Evolutionary conservation across 345 rosid species (phyloP).

Genomic region (Cardamine resedifolia): DNA sequence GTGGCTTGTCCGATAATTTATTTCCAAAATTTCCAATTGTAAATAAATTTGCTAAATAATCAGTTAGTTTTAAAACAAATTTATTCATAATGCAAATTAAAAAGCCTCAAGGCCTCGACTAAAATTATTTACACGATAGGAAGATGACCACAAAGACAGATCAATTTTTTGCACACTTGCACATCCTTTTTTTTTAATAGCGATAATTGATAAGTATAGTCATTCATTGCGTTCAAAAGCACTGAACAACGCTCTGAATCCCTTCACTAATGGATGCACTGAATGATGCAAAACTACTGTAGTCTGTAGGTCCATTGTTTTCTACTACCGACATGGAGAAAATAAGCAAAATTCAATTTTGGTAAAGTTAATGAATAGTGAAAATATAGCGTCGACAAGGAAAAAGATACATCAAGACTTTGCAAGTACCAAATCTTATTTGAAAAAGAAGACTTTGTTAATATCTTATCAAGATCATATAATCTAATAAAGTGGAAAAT

Average conservation of each 20-base stretch:
- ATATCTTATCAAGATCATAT: not conserved
- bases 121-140: too few relatives aligned
- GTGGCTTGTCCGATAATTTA: too few relatives aligned
- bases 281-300: slow-evolving; percentile 15
- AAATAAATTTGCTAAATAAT: too few relatives aligned
- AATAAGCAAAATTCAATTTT: slow-evolving; percentile 4
- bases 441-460: not conserved
- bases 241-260: not conserved
- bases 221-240: too few relatives aligned
- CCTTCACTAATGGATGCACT: slow-evolving; percentile 11
- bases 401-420: not conserved
- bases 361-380: not conserved
- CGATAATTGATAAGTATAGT: not conserved
- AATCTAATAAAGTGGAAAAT: slow-evolving; percentile 7
- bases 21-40: too few relatives aligned
- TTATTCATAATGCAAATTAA: too few relatives aligned
- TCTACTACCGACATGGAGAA: slow-evolving; percentile 30
- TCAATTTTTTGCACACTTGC: not conserved
- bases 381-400: not conserved
- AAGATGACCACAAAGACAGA: not conserved
- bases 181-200: not conserved
- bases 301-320: slow-evolving; percentile 28
- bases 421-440: not conserved
- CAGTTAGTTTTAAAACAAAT: not conserved
- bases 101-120: not conserved